Percentiles rank a stretch among this genome's conserved stretches.
These are phyloP conservation scores for Rubia yunnanensis DNA, from an alignment of 257 asterid species.

Conservation along the genomic window DNA sequence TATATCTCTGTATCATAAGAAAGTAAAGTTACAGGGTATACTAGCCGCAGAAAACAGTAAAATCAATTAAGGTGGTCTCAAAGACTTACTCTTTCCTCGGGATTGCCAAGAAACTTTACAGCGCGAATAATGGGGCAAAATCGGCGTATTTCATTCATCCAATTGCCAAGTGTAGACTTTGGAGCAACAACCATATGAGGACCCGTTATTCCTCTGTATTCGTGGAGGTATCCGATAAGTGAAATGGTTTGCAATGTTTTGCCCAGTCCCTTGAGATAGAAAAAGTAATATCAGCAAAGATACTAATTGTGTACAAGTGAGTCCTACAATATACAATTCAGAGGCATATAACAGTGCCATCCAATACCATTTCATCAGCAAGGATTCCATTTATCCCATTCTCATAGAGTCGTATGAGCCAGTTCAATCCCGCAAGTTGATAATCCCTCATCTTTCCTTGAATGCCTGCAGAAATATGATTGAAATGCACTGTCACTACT, in stretches of 20 bases:
- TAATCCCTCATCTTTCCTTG: constrained; percentile 99
- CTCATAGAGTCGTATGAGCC: constrained; percentile 93
- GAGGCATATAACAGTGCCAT: neutral
- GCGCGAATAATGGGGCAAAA: constrained; percentile 91
- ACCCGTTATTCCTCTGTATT: constrained; percentile 94
- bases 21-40: neutral
- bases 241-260: constrained; percentile 98
- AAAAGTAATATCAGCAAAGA: neutral
- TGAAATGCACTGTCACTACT: neutral
- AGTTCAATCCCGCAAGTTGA: constrained; percentile 97
- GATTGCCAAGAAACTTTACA: constrained; percentile 94
- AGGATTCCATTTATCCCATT: constrained; percentile 98
- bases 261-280: constrained; percentile 72
- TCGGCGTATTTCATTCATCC: constrained; percentile 99
- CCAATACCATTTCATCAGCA: constrained; percentile 94
- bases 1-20: constrained; percentile 47
- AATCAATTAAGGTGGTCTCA: neutral
- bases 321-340: neutral
- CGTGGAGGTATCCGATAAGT: constrained; percentile 86
- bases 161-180: constrained; percentile 97
- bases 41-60: neutral
- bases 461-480: constrained; percentile 47
- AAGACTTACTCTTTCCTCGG: constrained; percentile 85
- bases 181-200: constrained; percentile 99
- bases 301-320: neutral